Evolutionary conservation across 2,329 filamentous ascomycete species (phyloP).

Genomic region (Apiospora hydei): DNA sequence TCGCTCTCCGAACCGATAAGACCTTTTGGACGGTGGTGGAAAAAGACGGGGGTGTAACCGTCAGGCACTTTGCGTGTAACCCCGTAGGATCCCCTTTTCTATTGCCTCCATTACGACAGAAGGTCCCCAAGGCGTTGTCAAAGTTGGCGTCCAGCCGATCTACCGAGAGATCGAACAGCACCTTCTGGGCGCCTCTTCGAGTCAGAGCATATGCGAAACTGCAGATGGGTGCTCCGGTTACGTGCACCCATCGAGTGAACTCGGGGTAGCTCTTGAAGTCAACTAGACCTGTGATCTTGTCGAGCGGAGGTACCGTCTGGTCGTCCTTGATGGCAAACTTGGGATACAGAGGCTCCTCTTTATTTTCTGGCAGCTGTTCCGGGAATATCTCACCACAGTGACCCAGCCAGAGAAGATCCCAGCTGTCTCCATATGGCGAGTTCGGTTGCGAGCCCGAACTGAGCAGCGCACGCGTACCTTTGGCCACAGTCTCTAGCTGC

Average conservation of each 20-base stretch:
- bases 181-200: conserved; percentile 29
- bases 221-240: conserved; percentile 30
- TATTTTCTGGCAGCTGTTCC: conserved; percentile 28
- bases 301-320: conserved; percentile 27
- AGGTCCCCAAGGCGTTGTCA: conserved; percentile 29
- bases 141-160: conserved; percentile 28
- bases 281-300: conserved; percentile 26
- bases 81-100: conserved; percentile 26
- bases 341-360: conserved; percentile 24
- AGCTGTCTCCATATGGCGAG: conserved; percentile 36
- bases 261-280: conserved; percentile 26
- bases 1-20: conserved; percentile 28
- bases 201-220: conserved; percentile 29
- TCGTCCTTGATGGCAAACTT: conserved; percentile 29
- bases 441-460: neutral
- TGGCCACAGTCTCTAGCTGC: conserved; percentile 42
- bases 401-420: conserved; percentile 49
- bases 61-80: conserved; percentile 28
- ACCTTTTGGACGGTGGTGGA: conserved; percentile 29
- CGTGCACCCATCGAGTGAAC: conserved; percentile 30
- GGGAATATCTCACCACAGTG: conserved; percentile 43
- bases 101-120: conserved; percentile 28
- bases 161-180: conserved; percentile 29
- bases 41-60: conserved; percentile 30
- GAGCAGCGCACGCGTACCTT: conserved; percentile 41